Percentiles rank a stretch among this genome's conserved stretches.
These are phyloP conservation scores for Pyricularia pennisetigena DNA, from an alignment of 2,329 filamentous ascomycete genomes.

Conservation along the genomic window DNA sequence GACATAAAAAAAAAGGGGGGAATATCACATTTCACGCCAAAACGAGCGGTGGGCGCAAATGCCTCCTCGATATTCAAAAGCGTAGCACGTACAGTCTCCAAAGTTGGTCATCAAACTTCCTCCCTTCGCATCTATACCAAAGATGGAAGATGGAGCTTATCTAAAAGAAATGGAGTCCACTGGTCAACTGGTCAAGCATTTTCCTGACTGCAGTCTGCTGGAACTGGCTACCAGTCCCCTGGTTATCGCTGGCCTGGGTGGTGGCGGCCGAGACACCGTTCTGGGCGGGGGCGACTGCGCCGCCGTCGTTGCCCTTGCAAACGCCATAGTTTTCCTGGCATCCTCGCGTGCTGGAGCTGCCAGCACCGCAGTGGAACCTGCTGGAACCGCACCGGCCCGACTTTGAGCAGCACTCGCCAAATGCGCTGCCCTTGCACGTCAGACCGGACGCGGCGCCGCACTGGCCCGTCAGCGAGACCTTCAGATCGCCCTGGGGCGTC, in stretches of 20 bases:
- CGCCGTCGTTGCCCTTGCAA: constrained; percentile 6
- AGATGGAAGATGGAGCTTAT: background rate
- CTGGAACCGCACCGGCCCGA: constrained; percentile 27
- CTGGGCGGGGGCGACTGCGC: background rate
- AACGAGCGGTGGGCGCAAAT: background rate
- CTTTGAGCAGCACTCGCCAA: constrained; percentile 32
- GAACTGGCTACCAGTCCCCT: constrained; percentile 6
- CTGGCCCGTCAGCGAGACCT: constrained; percentile 26
- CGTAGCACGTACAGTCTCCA: background rate
- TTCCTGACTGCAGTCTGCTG: constrained; percentile 11
- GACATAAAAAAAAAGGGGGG: background rate
- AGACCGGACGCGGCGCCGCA: constrained; percentile 27
- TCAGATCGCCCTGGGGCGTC: background rate
- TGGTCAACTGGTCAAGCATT: constrained; percentile 1
- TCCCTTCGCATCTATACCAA: background rate
- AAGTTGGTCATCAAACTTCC: background rate
- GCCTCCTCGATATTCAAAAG: background rate
- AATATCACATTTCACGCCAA: background rate
- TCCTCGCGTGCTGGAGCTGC: constrained; percentile 12
- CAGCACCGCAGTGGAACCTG: constrained; percentile 21
- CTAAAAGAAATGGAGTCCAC: background rate
- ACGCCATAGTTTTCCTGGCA: constrained; percentile 18
- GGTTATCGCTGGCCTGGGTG: background rate
- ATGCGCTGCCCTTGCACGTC: constrained; percentile 30
- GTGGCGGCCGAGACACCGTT: background rate